Evolutionary conservation across 2,329 filamentous ascomycete genomes (phyloP), one percentile per base, ranked within the genome.

Genomic region (Venturia carpophila): DNA sequence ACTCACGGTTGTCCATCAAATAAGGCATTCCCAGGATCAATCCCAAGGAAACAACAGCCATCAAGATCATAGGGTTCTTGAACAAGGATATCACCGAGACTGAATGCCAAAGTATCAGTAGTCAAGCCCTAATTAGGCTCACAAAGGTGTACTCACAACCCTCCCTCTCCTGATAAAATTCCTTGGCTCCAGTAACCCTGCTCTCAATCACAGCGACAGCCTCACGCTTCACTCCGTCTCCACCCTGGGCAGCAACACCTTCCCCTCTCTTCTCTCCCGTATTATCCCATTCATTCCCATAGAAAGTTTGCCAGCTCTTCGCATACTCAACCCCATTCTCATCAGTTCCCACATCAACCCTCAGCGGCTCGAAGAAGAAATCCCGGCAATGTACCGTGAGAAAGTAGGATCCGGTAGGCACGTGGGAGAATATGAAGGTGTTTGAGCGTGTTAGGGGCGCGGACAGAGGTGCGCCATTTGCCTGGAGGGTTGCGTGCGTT

Each of bases 31-130:
- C 92, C 71, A 97, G 83, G 68, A 96, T 92, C 69, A 97, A 80
- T 5, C 79, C 87, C 80, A 97, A 85, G 67, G 88, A 91, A 47
- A 94, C 86, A 42, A 96, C 77, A 5, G 89, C 92, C 80, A 99
- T 88, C 67, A 99, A 83, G 68, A 97, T 97, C 92, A 97, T 97
- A 3, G 94, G 94, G 74, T 91, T 96, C 80, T 94, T 94, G 71
- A 97, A 81, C 65, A 97, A 87, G 66, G 84, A 85, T 66, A 97
- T 73, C n/a, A 92, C 82, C 21, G 87, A 91, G 78, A 93, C 89
- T 91, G 69, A 58, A 21, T 66, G 65, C 67, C 68, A 52, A 24
- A 34, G 55, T 24, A 68, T 75, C 66, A 75, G 70, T 65, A 58
- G 62, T 52, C 47, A 34, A 43, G 9, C 19, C 10, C 66, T 2